Evolutionary conservation across 2,329 filamentous ascomycete genomes (phyloP).

Genomic region (Knoxdaviesia proteae): DNA sequence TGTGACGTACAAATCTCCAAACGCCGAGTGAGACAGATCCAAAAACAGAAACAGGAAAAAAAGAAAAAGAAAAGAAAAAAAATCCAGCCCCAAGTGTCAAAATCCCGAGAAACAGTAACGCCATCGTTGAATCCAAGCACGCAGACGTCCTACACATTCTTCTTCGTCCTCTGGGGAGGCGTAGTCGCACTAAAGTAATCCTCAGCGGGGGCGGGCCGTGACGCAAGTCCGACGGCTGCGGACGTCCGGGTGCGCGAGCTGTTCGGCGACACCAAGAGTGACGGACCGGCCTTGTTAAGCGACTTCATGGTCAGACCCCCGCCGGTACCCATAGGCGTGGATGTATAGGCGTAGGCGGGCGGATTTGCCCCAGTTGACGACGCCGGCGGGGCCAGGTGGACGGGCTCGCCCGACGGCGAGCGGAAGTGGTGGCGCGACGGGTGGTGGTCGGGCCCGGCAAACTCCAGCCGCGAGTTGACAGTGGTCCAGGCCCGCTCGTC

Average conservation of each 20-base stretch:
- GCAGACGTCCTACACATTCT: too few species aligned
- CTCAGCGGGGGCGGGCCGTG: too few species aligned
- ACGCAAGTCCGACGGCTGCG: background rate
- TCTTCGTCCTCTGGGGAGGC: too few species aligned
- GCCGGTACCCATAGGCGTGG: too few species aligned
- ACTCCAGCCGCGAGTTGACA: slow-evolving; percentile 29
- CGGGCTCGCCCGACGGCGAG: slow-evolving; percentile 17
- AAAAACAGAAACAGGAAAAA: background rate
- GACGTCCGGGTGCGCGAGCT: slow-evolving; percentile 27
- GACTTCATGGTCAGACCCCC: too few species aligned
- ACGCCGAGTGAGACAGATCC: background rate
- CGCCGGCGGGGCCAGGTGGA: background rate
- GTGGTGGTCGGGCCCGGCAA: slow-evolving; percentile 17
- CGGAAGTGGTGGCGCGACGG: slow-evolving; percentile 20
- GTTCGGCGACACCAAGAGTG: slow-evolving; percentile 17
- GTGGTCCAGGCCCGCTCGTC: slow-evolving; percentile 22
- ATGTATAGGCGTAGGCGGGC: too few species aligned
- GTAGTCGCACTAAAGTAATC: too few species aligned
- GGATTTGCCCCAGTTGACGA: too few species aligned
- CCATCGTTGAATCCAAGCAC: too few species aligned
- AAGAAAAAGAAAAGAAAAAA: background rate
- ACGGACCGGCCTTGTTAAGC: too few species aligned
- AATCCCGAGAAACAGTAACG: too few species aligned
- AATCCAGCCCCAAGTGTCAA: background rate
- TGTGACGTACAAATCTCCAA: background rate